A percentile compares a stretch with the other conserved stretches of the same genome.
Conservation (phyloP, 805 yeast species). For the Ogataea haglerorum region DNA sequence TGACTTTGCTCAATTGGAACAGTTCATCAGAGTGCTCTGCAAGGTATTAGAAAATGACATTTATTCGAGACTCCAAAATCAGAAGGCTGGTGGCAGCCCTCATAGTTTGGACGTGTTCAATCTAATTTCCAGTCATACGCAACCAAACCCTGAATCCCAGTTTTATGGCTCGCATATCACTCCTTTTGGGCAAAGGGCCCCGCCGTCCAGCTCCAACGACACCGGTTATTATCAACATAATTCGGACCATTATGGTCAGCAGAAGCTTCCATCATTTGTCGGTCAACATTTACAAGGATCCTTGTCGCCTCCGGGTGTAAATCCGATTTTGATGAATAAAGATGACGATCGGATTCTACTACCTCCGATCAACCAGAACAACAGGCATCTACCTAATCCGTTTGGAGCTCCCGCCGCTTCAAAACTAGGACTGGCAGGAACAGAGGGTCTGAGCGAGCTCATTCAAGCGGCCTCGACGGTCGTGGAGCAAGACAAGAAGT, state of each 20-base stretch:
- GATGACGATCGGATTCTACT: constrained; percentile 17
- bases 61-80: constrained; percentile 16
- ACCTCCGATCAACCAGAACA: constrained; percentile 20
- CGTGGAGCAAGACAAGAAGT: constrained; percentile 13
- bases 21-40: constrained; percentile 13
- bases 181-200: not conserved
- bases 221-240: constrained; percentile 17
- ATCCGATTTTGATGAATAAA: constrained; percentile 1
- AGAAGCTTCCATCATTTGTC: constrained; percentile 10
- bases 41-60: constrained; percentile 19
- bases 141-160: constrained; percentile 11
- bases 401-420: constrained; percentile 3
- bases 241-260: constrained; percentile 17
- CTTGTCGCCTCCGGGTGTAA: constrained; percentile 7
- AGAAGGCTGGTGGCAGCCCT: constrained; percentile 6
- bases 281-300: constrained; percentile 7
- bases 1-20: constrained; percentile 11
- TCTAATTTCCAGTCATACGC: constrained; percentile 15
- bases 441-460: constrained; percentile 22
- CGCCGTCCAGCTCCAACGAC: constrained; percentile 6
- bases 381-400: constrained; percentile 21
- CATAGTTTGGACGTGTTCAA: constrained; percentile 19
- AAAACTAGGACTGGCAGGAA: constrained; percentile 3
- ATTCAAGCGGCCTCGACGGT: constrained; percentile 23
- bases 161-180: constrained; percentile 3